These are phyloP conservation scores for Citeromyces siamensis DNA, from an alignment of 1,139 yeast genomes.

Conservation along the genomic window DNA sequence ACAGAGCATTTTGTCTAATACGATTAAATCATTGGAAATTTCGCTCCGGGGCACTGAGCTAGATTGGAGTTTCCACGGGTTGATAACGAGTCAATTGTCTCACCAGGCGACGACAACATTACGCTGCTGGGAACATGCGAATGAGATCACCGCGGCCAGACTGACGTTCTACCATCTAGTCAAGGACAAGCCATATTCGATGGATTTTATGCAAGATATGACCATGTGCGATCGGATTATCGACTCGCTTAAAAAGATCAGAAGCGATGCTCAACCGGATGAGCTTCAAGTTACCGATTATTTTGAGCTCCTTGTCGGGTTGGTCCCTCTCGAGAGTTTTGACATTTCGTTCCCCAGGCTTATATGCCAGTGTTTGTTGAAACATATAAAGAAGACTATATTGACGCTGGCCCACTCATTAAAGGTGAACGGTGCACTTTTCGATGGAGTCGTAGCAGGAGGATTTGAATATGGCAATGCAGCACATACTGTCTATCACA, in stretches of 20 bases:
- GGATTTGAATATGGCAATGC: not conserved
- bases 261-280: not conserved
- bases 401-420: constrained; percentile 9
- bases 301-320: constrained; percentile 36
- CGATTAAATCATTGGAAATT: constrained; percentile 56
- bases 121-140: constrained; percentile 28
- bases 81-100: constrained; percentile 46
- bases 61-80: constrained; percentile 18
- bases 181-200: not conserved
- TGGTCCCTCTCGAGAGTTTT: constrained; percentile 23
- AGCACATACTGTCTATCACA: not conserved
- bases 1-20: constrained; percentile 28
- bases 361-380: constrained; percentile 18
- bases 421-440: not conserved
- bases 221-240: constrained; percentile 2
- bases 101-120: constrained; percentile 45
- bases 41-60: constrained; percentile 40
- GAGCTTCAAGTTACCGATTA: constrained; percentile 32
- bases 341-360: constrained; percentile 23
- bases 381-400: constrained; percentile 16
- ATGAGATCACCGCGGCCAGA: constrained; percentile 10
- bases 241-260: not conserved
- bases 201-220: not conserved
- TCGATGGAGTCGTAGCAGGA: not conserved
- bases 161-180: constrained; percentile 2